Evolutionary conservation across 441 rosid species (phyloP), one percentile per base, ranked within the genome.

Genomic region (Brassica hybrid): DNA sequence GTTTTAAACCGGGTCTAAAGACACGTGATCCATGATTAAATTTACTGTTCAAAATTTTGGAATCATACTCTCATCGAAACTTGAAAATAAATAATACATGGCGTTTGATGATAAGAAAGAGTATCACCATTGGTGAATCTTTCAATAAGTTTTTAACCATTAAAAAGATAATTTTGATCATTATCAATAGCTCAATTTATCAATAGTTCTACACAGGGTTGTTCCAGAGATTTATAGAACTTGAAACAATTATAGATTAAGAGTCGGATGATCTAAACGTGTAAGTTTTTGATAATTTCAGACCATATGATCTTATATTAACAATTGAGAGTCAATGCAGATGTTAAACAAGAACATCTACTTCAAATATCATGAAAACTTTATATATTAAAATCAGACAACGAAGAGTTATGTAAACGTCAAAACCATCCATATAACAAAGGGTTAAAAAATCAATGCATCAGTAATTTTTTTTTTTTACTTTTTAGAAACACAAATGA

Each of bases 401-500:
- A 59, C 14, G 9, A 52, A 23, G 18, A 38, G 67, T 77, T 71
- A n/a, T 5, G 76, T 65, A 56, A 76, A 38, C 8, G 52, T 19
- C 23, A n/a, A n/a, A 19, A 17, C 73, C 9, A 69, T 69, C 52
- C 7, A 36, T 19, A 7, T 0, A 3, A 50, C 19, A 69, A 57
- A 13, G 25, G 18, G 36, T 54, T 6, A 36, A 71, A 59, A 52
- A 59, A 6, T 30, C 10, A 30, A 27, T 27, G 41, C 75, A 72
- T 23, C 45, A 59, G 57, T 21, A 58, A 7, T 1, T 54, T 5
- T 25, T 3, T 17, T 30, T 13, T 25, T 25, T 60, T 23, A 79
- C 23, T 79, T 86, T 79, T 91, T 89, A 82, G 84, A 82, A 64
- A 89, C 89, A 72, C 81, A 87, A 21, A 93, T 89, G 78, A 91